Conservation (phyloP, 2,329 filamentous ascomycete species). For the Penicillium concentricum region DNA sequence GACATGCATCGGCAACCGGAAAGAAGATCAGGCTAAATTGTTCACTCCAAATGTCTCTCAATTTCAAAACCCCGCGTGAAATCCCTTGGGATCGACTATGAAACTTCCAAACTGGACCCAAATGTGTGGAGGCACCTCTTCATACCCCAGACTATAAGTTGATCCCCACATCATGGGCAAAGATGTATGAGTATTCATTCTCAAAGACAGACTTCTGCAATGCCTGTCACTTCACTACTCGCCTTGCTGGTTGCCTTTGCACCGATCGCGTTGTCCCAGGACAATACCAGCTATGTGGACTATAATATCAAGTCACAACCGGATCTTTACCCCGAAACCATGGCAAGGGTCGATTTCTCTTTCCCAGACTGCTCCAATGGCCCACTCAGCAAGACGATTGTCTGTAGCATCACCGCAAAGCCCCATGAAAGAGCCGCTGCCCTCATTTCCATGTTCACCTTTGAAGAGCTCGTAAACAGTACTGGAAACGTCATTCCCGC, state of each 20-base stretch:
- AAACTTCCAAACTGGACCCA: background rate
- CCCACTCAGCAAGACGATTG: conserved; percentile 49
- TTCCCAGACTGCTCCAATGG: conserved; percentile 56
- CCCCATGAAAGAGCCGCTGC: conserved; percentile 46
- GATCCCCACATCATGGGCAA: background rate
- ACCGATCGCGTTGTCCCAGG: conserved; percentile 25
- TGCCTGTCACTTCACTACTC: conserved; percentile 18
- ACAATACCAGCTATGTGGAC: conserved; percentile 29
- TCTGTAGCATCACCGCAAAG: conserved; percentile 50
- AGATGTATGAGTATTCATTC: background rate
- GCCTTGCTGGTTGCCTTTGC: conserved; percentile 23
- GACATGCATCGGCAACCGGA: background rate
- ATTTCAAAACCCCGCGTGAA: conserved; percentile 10
- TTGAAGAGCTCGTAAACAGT: conserved; percentile 57
- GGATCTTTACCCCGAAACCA: conserved; percentile 20
- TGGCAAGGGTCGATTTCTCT: conserved; percentile 20
- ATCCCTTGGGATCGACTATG: conserved; percentile 21
- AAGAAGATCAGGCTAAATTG: background rate
- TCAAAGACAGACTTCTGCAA: conserved; percentile 1
- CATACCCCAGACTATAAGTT: conserved; percentile 1
- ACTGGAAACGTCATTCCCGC: conserved; percentile 52
- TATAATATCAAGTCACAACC: conserved; percentile 29
- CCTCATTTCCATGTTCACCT: conserved; percentile 52
- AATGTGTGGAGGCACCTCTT: background rate
- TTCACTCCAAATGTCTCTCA: background rate